Evolutionary conservation across 2,329 filamentous ascomycete species (phyloP).

Genomic region (Cyanodermella asteris): DNA sequence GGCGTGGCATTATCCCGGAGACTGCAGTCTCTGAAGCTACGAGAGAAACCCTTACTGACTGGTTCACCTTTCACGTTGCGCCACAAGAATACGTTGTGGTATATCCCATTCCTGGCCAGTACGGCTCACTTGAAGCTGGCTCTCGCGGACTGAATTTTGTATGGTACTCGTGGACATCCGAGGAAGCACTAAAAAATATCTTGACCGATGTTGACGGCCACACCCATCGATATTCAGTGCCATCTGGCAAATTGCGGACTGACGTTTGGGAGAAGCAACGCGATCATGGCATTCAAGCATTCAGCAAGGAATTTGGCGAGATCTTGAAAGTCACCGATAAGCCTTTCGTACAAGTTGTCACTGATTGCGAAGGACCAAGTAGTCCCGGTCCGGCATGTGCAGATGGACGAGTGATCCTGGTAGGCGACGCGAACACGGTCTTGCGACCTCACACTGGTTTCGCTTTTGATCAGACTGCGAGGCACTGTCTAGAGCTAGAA

Average conservation of each 20-base stretch:
- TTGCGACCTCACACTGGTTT: constrained; percentile 25
- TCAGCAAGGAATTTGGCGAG: constrained; percentile 20
- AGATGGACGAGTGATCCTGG: constrained; percentile 18
- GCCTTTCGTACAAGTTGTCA: constrained; percentile 22
- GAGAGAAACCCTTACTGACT: too few species aligned
- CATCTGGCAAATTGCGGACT: constrained; percentile 14
- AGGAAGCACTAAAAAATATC: constrained; percentile 8
- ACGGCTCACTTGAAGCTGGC: constrained; percentile 3
- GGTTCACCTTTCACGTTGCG: too few species aligned
- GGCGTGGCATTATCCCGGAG: too few species aligned
- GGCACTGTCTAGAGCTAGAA: too few species aligned
- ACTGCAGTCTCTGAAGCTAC: too few species aligned
- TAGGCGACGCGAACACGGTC: constrained; percentile 23
- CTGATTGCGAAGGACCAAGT: constrained; percentile 17
- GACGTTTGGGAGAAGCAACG: constrained; percentile 17
- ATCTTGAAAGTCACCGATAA: constrained; percentile 17
- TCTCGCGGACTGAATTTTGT: constrained; percentile 8
- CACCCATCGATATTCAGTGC: constrained; percentile 16
- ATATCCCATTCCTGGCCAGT: constrained; percentile 3
- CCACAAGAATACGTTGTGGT: too few species aligned
- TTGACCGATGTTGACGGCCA: constrained; percentile 13
- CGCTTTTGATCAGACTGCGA: too few species aligned
- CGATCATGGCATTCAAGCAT: constrained; percentile 11
- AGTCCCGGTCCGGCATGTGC: too few species aligned
- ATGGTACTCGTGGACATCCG: constrained; percentile 19